phyloP scores from a whole-genome alignment of 2,329 filamentous ascomycete species.

The Fusarium secorum region DNA sequence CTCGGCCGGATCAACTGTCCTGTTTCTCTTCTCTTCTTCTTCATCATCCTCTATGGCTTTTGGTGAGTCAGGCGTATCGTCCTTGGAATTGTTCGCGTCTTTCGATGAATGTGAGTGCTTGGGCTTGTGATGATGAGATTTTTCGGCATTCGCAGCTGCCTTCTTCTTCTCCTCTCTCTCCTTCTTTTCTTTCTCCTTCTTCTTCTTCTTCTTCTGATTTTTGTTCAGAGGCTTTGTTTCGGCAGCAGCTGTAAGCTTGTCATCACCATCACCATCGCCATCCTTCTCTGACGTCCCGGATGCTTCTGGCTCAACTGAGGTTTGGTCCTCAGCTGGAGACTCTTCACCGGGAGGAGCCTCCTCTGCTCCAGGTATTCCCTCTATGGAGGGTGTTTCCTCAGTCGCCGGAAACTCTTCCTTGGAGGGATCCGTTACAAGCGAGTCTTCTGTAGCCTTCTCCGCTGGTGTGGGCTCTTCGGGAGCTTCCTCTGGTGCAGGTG shows the following conservation, averaged over 20 bases:
- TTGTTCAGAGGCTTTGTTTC: slow-evolving; percentile 32
- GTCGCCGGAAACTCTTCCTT: neutral
- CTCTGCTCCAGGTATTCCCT: neutral
- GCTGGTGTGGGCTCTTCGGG: neutral
- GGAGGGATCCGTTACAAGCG: neutral
- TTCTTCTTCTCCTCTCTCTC: slow-evolving; percentile 32
- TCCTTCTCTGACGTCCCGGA: slow-evolving; percentile 4
- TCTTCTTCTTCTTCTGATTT: slow-evolving; percentile 35
- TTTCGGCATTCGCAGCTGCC: slow-evolving; percentile 26
- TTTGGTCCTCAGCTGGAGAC: neutral
- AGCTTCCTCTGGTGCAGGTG: neutral
- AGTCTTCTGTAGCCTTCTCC: slow-evolving; percentile 4
- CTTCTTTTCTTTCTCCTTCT: slow-evolving; percentile 60
- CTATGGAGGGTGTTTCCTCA: neutral
- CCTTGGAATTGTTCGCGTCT: neutral
- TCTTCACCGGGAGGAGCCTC: slow-evolving; percentile 7
- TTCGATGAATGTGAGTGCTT: slow-evolving; percentile 31
- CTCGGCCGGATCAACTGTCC: neutral
- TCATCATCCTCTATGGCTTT: slow-evolving; percentile 1
- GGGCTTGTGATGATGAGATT: slow-evolving; percentile 33
- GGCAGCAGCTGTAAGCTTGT: slow-evolving; percentile 10
- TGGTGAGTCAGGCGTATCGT: neutral
- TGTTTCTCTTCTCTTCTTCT: slow-evolving; percentile 6
- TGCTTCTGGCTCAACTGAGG: neutral
- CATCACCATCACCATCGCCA: slow-evolving; percentile 14